Evolutionary conservation across 176 grass and related monocot species (phyloP).

Genomic region (Zea mays): DNA sequence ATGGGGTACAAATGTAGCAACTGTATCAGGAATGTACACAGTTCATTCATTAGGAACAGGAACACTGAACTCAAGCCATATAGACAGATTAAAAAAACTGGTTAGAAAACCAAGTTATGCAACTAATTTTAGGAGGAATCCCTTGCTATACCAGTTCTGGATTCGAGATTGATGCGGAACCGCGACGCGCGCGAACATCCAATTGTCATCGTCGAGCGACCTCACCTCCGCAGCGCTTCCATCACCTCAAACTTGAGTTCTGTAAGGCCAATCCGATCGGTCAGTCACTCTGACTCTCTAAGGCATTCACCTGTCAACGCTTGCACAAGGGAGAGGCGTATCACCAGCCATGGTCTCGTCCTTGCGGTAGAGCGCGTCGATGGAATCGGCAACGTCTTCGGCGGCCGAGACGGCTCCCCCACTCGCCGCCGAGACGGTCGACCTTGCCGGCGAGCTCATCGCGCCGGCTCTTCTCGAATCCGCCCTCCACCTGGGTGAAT

Average conservation of each 20-base stretch:
- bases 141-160: slow-evolving; percentile 55
- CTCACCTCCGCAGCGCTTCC: slow-evolving; percentile 79
- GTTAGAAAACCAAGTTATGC: background rate
- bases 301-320: slow-evolving; percentile 22
- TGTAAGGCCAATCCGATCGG: slow-evolving; percentile 20
- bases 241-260: slow-evolving; percentile 74
- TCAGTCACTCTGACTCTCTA: background rate
- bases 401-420: slow-evolving; percentile 41
- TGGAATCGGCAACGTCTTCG: slow-evolving; percentile 54
- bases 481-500: background rate
- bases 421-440: slow-evolving; percentile 76
- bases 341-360: slow-evolving; percentile 70
- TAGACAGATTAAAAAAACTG: background rate
- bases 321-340: background rate
- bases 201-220: slow-evolving; percentile 85
- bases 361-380: slow-evolving; percentile 71
- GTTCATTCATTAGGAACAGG: background rate
- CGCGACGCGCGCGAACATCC: slow-evolving; percentile 81
- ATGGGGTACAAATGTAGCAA: background rate
- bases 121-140: background rate
- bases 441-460: slow-evolving; percentile 92
- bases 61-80: background rate
- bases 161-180: slow-evolving; percentile 74
- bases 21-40: background rate
- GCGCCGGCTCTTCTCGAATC: background rate